Conservation (phyloP, 495 filamentous ascomycete genomes). For the Lineolata rhizophorae region DNA sequence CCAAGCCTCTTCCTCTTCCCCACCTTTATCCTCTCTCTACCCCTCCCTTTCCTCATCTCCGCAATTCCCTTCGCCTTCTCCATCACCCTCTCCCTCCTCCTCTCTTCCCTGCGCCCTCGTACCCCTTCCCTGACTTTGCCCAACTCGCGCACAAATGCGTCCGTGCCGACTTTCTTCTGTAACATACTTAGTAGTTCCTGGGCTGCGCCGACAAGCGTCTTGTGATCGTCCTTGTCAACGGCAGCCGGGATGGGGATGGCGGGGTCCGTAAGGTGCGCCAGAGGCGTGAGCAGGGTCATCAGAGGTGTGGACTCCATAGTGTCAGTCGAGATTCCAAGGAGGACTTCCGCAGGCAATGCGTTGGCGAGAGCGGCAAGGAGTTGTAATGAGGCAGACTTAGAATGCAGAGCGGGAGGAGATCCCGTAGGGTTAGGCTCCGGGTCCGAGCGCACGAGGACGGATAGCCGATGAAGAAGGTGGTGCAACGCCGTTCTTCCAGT, state of each 20-base stretch:
- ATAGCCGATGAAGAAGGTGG: slow-evolving; percentile 54
- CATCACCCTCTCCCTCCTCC: slow-evolving; percentile 65
- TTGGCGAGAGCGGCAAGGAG: slow-evolving; percentile 41
- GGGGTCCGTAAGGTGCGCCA: slow-evolving; percentile 25
- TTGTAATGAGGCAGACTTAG: slow-evolving; percentile 45
- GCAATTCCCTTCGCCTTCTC: slow-evolving; percentile 65
- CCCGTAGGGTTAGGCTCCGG: slow-evolving; percentile 13
- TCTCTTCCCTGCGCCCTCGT: slow-evolving; percentile 41
- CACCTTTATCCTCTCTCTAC: too few relatives aligned
- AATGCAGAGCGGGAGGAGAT: slow-evolving; percentile 5
- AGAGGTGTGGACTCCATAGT: slow-evolving; percentile 62
- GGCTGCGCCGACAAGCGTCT: slow-evolving; percentile 41
- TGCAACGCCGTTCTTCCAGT: slow-evolving; percentile 29
- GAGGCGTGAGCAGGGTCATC: slow-evolving; percentile 17
- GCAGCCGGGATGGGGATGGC: slow-evolving; percentile 46
- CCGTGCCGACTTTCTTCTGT: slow-evolving; percentile 68
- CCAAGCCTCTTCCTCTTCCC: too few relatives aligned
- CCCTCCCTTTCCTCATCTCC: slow-evolving; percentile 61
- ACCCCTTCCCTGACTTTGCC: slow-evolving; percentile 44
- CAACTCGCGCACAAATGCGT: slow-evolving; percentile 48
- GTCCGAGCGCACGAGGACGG: slow-evolving; percentile 59
- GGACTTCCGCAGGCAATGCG: slow-evolving; percentile 29
- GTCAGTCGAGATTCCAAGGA: slow-evolving; percentile 35
- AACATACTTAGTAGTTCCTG: slow-evolving; percentile 50
- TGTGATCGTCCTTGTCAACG: slow-evolving; percentile 40